Percentiles rank a stretch among this genome's conserved stretches.
Evolutionary conservation across 1,139 yeast genomes (phyloP).

Genomic region (Debaryomyces coudertii): DNA sequence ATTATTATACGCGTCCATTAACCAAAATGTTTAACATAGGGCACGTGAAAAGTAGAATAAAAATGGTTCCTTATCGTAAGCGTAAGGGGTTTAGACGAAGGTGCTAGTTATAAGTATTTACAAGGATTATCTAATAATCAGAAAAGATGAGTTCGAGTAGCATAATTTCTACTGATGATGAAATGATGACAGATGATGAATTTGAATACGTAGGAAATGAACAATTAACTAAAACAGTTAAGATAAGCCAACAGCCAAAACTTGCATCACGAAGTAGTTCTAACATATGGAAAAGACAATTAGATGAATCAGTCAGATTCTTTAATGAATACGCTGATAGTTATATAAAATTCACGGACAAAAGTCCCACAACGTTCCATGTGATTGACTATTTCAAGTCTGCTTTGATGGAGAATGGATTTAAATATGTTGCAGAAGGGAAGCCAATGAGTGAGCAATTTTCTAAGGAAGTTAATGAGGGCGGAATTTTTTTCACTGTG

Average conservation of each 20-base stretch:
- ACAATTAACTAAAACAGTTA: not conserved
- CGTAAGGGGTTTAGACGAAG: not conserved
- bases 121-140: not conserved
- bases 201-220: slow-evolving; percentile 4
- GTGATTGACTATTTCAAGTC: slow-evolving; percentile 34
- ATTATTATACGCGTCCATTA: slow-evolving; percentile 6
- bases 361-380: slow-evolving; percentile 48
- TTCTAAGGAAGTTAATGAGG: slow-evolving; percentile 22
- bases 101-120: not conserved
- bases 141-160: not conserved
- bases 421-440: slow-evolving; percentile 33
- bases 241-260: not conserved
- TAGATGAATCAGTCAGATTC: slow-evolving; percentile 1
- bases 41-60: not conserved
- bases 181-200: slow-evolving; percentile 11
- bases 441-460: slow-evolving; percentile 23
- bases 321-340: slow-evolving; percentile 25
- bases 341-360: slow-evolving; percentile 42
- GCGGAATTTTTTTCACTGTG: slow-evolving; percentile 35
- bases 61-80: not conserved
- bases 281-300: not conserved
- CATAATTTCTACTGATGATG: slow-evolving; percentile 11
- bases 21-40: slow-evolving; percentile 1
- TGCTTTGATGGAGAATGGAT: slow-evolving; percentile 33
- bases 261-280: not conserved